phyloP scores from a whole-genome alignment of 2,329 filamentous ascomycete species.

The Chrysoporthe cubensis region DNA sequence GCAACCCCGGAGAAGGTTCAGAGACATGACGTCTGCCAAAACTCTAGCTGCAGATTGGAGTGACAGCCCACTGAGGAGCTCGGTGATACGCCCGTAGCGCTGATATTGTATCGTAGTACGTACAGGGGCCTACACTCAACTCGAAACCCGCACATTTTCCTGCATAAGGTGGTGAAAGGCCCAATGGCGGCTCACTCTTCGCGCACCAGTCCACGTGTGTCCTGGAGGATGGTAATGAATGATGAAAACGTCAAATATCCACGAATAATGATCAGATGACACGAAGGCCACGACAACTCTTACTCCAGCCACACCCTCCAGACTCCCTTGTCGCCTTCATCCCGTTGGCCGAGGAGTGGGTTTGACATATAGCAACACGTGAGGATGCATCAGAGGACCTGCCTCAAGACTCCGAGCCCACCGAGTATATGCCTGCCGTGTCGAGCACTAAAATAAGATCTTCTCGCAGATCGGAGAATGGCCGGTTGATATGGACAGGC shows the following conservation, averaged over 20 bases:
- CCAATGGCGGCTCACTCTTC: not conserved
- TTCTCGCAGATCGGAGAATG: not conserved
- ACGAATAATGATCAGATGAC: not conserved
- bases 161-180: not conserved
- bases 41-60: not conserved
- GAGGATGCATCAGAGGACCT: not conserved
- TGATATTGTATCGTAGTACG: not conserved
- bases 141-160: not conserved
- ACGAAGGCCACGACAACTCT: not conserved
- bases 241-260: not conserved
- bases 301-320: not conserved
- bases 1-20: slow-evolving; percentile 8
- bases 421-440: not conserved
- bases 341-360: not conserved
- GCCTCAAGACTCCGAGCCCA: not conserved
- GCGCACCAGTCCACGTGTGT: not conserved
- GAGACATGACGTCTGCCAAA: slow-evolving; percentile 15
- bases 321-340: not conserved
- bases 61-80: not conserved
- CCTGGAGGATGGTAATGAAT: not conserved
- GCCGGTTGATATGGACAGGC: not conserved
- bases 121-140: not conserved
- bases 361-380: not conserved
- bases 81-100: not conserved
- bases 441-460: not conserved